Base-by-base conservation (phyloP, 2,329 filamentous ascomycete species). In the Fusarium paranaense region DNA sequence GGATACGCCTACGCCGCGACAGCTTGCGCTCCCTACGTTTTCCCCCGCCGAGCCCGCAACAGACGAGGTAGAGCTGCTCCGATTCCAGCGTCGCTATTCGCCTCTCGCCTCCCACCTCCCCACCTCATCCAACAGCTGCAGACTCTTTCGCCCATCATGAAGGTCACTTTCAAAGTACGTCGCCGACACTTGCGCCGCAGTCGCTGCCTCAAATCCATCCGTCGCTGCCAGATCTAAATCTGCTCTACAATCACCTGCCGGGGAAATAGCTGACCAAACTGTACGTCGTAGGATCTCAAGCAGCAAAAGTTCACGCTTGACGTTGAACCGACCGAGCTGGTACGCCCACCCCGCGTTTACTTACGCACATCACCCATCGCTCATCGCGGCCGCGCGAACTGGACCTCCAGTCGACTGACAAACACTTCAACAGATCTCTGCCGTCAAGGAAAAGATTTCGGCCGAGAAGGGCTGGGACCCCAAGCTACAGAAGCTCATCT, bases 301-400 rank as follows among this genome's bases (percentile, higher is more conserved):
- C 97, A 98, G 86, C 94, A 98, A 84, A 98, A 98, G 88, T 99
- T 99, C 86, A 92, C 92, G 81, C 93, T 99, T 87, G 96, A 98
- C 78, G 94, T 95, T 81, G 95, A 98, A 84, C 94, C 95, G 74
- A 92, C 93, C 76, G 95, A 98, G 83, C 94, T 94, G 83, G 95
- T 98, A 92, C 80, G 93, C 83, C 80, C 77, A 80, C 82, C 81
- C 82, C 74, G 77, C 77, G 68, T 74, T 66, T 69, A 54, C 47
- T 64, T 69, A 54, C 47, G 47, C 47, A 27, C 18, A 32, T 20
- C 47, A 54, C 27, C 11, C 47, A 54, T 32, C 47, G 16, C 47
- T 30, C 66, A 65, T 70, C 67, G 64, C 64, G 71, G 64, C 67
- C 69, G 66, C 64, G 66, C 71, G 62, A 69, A 68, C 54, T 45